A percentile compares a stretch with the other conserved stretches of the same genome.
These are phyloP conservation scores for Artemisia annua DNA, from an alignment of 129 eudicot genomes.

Conservation along the genomic window DNA sequence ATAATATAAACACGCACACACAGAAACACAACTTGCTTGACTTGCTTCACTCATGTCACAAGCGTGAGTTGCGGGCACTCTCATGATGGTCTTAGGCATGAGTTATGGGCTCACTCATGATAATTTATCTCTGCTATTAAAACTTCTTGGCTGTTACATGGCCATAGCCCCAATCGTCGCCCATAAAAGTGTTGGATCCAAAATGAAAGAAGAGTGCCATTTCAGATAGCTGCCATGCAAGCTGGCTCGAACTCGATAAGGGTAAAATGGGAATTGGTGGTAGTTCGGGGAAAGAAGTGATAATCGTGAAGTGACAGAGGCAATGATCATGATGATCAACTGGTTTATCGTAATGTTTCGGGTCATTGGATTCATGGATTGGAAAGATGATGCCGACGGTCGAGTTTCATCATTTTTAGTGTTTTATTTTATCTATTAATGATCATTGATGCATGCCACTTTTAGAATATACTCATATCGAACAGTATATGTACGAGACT, in stretches of 20 bases:
- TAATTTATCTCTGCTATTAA: no score
- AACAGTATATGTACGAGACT: no score
- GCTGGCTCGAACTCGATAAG: conserved; percentile 63
- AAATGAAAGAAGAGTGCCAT: conserved; percentile 90
- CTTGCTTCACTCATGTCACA: no score
- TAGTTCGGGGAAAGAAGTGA: conserved; percentile 46
- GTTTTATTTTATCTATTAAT: no score
- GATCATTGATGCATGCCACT: no score
- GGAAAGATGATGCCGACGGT: conserved; percentile 1
- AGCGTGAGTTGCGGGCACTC: no score
- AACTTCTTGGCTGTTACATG: conserved; percentile 19
- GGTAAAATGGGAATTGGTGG: conserved; percentile 89
- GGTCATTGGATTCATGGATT: conserved; percentile 34
- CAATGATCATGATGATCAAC: conserved; percentile 25
- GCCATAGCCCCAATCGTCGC: conserved; percentile 87
- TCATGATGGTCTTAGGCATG: no score
- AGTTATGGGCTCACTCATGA: no score
- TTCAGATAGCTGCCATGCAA: conserved; percentile 79
- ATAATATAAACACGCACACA: no score
- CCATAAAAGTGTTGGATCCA: conserved; percentile 92
- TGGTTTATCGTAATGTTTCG: conserved; percentile 30
- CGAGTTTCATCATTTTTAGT: no score
- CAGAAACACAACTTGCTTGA: no score
- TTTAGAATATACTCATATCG: background rate
- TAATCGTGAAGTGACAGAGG: conserved; percentile 20